Base-by-base conservation (phyloP, 2,329 filamentous ascomycete genomes). In the Nigrospora osmanthi region DNA sequence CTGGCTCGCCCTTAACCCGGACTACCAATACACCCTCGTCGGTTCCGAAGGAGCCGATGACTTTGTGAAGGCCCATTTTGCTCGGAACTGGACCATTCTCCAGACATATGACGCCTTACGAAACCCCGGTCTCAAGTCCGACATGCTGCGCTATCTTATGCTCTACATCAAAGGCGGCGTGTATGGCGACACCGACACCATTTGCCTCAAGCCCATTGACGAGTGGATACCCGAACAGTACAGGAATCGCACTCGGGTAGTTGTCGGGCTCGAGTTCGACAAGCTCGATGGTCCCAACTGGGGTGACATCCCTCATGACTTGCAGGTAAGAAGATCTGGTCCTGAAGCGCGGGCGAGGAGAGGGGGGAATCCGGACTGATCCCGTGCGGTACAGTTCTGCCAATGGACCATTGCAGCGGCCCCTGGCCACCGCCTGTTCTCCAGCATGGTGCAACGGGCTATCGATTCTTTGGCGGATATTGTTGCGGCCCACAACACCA, bases 81-180 rank as follows among this genome's bases (percentile, higher is more conserved):
- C 15, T 15, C 11, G 16, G 11, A 36, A 42, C 33, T 42, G 16
- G 33, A 42, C 17, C 9, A 23, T 42, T n/a, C 33, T 32, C 16
- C 33, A 33, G 11, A 45, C 45, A 2, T 52, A 44, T 43, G 41
- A 47, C 15, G 37, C 44, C 16, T 35, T 52, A 1, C 19, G 13
- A 35, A 52, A 52, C 38, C 44, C 44, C 1, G 50, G 38, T 33
- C 36, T 49, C 35, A 50, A 48, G 43, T 50, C 48, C 31, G 48
- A 50, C 32, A 36, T 50, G 13, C 35, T 50, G 11, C 42, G 48
- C 10, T 50, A 50, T 19, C 31, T 50, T 6, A n/a, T 50, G 2
- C 15, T 50, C 16, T 44, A 34, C 31, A 38, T 36, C 14, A 46
- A 48, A n/a, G 48, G 48, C 4, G 48, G 48, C 3, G 42, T 48